A percentile compares a stretch with the other conserved stretches of the same genome.
Evolutionary conservation across 345 rosid species (phyloP).

Genomic region (Populus simonii): DNA sequence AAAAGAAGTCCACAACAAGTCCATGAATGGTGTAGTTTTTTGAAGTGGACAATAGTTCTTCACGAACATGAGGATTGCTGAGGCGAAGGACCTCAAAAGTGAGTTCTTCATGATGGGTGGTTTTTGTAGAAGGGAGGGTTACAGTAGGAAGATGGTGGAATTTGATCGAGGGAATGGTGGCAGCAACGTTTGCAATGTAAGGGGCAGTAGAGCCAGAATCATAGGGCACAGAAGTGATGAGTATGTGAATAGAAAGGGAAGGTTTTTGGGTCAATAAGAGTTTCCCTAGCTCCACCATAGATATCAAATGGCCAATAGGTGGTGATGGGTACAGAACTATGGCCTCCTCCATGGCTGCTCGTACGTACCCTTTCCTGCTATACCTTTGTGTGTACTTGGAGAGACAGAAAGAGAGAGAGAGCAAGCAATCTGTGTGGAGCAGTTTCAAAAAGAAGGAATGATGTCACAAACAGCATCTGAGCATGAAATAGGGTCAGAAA

Average conservation of each 20-base stretch:
- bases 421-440: no score
- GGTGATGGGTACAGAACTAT: conserved; percentile 66
- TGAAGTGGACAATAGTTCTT: conserved; percentile 15
- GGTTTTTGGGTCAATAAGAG: conserved; percentile 43
- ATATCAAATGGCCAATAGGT: conserved; percentile 60
- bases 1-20: conserved; percentile 28
- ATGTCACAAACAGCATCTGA: neutral
- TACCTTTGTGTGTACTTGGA: no score
- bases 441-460: neutral
- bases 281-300: conserved; percentile 73
- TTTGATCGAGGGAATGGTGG: conserved; percentile 15
- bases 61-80: conserved; percentile 22
- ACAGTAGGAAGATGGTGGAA: conserved; percentile 34
- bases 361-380: neutral
- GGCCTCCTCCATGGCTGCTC: conserved; percentile 28
- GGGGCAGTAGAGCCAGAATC: conserved; percentile 37
- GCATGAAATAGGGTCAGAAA: neutral
- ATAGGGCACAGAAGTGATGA: conserved; percentile 45
- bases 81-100: conserved; percentile 11
- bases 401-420: no score
- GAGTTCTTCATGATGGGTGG: conserved; percentile 9
- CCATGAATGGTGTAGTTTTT: conserved; percentile 6
- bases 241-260: conserved; percentile 49
- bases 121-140: neutral
- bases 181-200: conserved; percentile 17